Evolutionary conservation across 108 stramenopile species (phyloP), one percentile per base, ranked within the genome.

Genomic region (Schizochytrium sp.): DNA sequence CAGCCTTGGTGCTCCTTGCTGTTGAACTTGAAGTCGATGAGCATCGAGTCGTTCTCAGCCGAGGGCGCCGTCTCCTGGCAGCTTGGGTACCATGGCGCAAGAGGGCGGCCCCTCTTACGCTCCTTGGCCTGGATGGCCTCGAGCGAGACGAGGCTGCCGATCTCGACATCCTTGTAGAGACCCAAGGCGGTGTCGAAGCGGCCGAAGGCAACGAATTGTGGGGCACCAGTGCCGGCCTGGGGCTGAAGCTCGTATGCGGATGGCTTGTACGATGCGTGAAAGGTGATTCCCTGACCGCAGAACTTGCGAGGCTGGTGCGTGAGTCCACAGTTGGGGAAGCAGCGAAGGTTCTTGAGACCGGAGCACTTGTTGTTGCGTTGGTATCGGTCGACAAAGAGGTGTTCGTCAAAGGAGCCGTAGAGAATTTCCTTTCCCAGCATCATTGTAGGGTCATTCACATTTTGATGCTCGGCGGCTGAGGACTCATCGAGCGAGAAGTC

Each of bases 301-400:
- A 83, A 83, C 76, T 83, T 83, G 19, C 76, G 45, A 6, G 48
- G 45, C 76, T 53, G 45, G 76, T 83, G 76, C 10, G 76, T 83
- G n/a, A 5, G 76, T 16, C 76, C 76, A 83, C 76, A 83, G 23
- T 83, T 83, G 0, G 76, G 76, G 51, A 83, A 83, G 28, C 76
- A 83, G 25, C 76, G 76, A 8, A 83, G 76, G 51, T 83, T 83
- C 28, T 83, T 83, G 4, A 83, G 51, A 6, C 76, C 76, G 45
- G 76, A 83, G 76, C 76, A 83, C 28, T 83, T 83, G 76, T 83
- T 83, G 51, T 83, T 83, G 45, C 76, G 76, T 4, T 83, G 76
- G 51, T 83, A 83, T 10, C 76, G 45, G 48, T 83, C 76, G 12
- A 83, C 76, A 34, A 83, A 83, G 48, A 83, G 48, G n/a, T 83